Conservation (phyloP, 2,329 filamentous ascomycete species). For the Diaporthe sp. region DNA sequence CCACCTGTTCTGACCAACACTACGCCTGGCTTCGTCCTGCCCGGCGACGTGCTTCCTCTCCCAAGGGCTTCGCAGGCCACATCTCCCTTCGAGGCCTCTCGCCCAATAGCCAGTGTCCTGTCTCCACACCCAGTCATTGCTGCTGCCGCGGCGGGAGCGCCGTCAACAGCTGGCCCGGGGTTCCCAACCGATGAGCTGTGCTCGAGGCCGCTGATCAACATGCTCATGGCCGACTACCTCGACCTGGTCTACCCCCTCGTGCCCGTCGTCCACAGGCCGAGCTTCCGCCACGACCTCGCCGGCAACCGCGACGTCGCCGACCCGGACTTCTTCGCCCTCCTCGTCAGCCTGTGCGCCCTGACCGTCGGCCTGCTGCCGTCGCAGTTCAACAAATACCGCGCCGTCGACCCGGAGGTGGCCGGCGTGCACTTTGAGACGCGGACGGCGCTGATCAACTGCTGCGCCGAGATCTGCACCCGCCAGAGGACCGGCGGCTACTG, state of each 20-base stretch:
- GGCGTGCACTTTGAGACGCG: slow-evolving; percentile 46
- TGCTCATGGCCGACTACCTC: slow-evolving; percentile 47
- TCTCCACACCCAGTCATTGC: not conserved
- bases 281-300: slow-evolving; percentile 45
- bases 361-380: slow-evolving; percentile 48
- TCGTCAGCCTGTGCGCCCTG: slow-evolving; percentile 46
- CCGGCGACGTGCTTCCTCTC: slow-evolving; percentile 20
- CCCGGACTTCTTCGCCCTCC: slow-evolving; percentile 46
- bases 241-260: slow-evolving; percentile 48
- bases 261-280: slow-evolving; percentile 46
- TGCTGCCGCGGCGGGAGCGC: not conserved
- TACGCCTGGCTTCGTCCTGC: slow-evolving; percentile 3
- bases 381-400: slow-evolving; percentile 46
- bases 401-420: slow-evolving; percentile 41
- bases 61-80: not conserved
- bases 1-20: not conserved
- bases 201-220: slow-evolving; percentile 44
- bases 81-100: not conserved
- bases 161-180: not conserved
- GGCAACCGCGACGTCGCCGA: slow-evolving; percentile 45
- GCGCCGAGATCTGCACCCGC: slow-evolving; percentile 46
- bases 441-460: slow-evolving; percentile 47
- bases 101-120: not conserved
- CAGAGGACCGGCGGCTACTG: slow-evolving; percentile 46
- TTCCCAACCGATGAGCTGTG: slow-evolving; percentile 48